Base-by-base conservation (phyloP, 2,329 filamentous ascomycete species). In the Aschersonia sp. region DNA sequence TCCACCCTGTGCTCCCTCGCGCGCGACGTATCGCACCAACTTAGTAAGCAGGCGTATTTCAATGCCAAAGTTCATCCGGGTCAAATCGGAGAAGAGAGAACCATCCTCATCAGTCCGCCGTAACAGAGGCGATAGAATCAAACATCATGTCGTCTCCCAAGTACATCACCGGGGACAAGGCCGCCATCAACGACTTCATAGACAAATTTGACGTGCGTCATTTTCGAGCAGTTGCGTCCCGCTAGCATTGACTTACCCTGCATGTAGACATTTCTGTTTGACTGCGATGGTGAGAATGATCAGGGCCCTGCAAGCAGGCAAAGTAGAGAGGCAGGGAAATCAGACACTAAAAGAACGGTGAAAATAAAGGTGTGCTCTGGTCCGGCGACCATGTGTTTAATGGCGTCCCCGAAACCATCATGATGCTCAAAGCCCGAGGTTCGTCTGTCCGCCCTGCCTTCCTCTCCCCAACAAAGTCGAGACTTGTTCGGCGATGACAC, bases 341-440 rank as follows among this genome's bases (percentile, higher is more conserved):
- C 1, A 20, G 20, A 12, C n/a, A 28, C 30, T 1, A 29, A 28
- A 43, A 10, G 5, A 20, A 30, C 9, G 10, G 30, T n/a, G 2
- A 31, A 7, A 6, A 42, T 12, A 10, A 45, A 94, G 89, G 91
- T 61, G 92, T 98, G 40, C 73, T 98, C 51, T 98, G 92, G 92
- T 95, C 89, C 12, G 92, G 92, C 45, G 88, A 96, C 61, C 83
- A 91, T 62, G 72, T 94, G 9, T 96, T 92, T 56, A 82, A 87
- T 10, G 85, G 84, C 47, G 82, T 89, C 4, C 83, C 86, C 4
- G 88, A 96, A 66, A 94, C 89, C 0, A 69, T 98, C 40, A 78
- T 88, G 51, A 74, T 94, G 66, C 71, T 98, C 52, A 82, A 87
- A 59, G 82, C 79, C 49, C 85, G 80, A 79, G 88, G 89, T 89